Percentiles rank a stretch among this genome's conserved stretches.
These are phyloP conservation scores for Gymnopilus dilepis DNA, from an alignment of 768 basidiomycete genomes.

Conservation along the genomic window DNA sequence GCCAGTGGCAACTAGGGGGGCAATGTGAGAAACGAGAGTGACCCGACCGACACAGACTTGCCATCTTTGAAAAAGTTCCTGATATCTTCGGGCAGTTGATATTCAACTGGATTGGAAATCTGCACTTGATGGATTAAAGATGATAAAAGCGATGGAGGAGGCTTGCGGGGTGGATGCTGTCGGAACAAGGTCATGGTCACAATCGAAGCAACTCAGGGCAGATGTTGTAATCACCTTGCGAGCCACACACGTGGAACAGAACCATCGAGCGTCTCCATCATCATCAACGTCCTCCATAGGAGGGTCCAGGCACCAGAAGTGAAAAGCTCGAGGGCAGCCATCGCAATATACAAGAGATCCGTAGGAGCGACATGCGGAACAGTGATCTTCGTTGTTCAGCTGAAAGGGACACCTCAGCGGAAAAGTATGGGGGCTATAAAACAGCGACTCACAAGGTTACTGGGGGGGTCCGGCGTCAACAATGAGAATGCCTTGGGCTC, in stretches of 20 bases:
- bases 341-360: constrained; percentile 96
- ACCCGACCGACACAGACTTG: constrained; percentile 41
- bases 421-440: constrained; percentile 8
- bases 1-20: constrained; percentile 69
- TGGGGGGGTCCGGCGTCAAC: constrained; percentile 50
- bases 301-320: constrained; percentile 96
- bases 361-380: constrained; percentile 79
- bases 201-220: constrained; percentile 21
- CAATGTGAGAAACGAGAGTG: constrained; percentile 21
- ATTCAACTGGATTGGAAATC: constrained; percentile 76
- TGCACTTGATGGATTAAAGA: constrained; percentile 76
- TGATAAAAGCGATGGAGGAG: constrained; percentile 68
- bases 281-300: constrained; percentile 85
- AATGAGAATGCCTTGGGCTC: constrained; percentile 53
- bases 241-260: constrained; percentile 73
- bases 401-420: constrained; percentile 25
- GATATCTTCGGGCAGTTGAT: constrained; percentile 86
- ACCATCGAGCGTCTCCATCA: constrained; percentile 85
- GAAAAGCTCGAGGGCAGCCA: constrained; percentile 94
- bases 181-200: constrained; percentile 26
- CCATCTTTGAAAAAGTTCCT: constrained; percentile 86
- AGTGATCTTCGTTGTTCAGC: constrained; percentile 81
- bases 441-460: constrained; percentile 43
- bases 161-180: constrained; percentile 73
- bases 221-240: constrained; percentile 57